Conservation (phyloP, 2,329 filamentous ascomycete species). For the Cladophialophora chaetospira region DNA sequence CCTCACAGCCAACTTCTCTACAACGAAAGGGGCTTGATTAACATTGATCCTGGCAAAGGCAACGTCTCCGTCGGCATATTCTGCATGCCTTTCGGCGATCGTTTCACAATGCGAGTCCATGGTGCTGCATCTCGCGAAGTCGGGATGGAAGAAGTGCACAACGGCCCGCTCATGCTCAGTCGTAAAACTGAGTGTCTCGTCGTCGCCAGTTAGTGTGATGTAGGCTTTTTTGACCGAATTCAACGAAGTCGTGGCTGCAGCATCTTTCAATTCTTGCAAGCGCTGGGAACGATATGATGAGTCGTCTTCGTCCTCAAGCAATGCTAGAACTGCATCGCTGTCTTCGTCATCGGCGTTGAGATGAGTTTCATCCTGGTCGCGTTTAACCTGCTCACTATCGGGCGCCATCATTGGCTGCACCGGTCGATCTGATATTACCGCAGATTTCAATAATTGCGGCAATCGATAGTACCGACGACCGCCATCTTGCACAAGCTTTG, state of each 20-base stretch:
- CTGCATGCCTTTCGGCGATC: slow-evolving; percentile 41
- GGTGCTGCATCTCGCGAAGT: slow-evolving; percentile 62
- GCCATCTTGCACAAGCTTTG: too few species aligned
- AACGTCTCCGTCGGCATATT: slow-evolving; percentile 38
- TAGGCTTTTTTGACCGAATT: slow-evolving; percentile 35
- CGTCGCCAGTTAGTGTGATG: slow-evolving; percentile 53
- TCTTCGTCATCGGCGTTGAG: slow-evolving; percentile 55
- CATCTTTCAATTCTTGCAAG: slow-evolving; percentile 22
- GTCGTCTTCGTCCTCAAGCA: slow-evolving; percentile 57
- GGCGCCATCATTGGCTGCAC: background rate
- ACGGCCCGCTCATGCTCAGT: slow-evolving; percentile 60
- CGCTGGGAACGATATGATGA: slow-evolving; percentile 54
- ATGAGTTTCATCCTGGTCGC: slow-evolving; percentile 13
- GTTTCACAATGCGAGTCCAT: slow-evolving; percentile 63
- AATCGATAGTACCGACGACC: too few species aligned
- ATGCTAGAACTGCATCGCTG: slow-evolving; percentile 62
- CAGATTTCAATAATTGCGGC: too few species aligned
- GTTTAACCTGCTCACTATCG: background rate
- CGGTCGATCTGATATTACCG: too few species aligned
- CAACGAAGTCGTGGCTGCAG: slow-evolving; percentile 16
- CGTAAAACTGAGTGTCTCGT: slow-evolving; percentile 61
- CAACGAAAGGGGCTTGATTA: slow-evolving; percentile 49
- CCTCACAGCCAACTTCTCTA: slow-evolving; percentile 49
- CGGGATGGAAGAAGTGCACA: slow-evolving; percentile 66
- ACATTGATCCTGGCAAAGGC: slow-evolving; percentile 51